Conservation (phyloP, 345 rosid genomes). For the Raphanus sativus region DNA sequence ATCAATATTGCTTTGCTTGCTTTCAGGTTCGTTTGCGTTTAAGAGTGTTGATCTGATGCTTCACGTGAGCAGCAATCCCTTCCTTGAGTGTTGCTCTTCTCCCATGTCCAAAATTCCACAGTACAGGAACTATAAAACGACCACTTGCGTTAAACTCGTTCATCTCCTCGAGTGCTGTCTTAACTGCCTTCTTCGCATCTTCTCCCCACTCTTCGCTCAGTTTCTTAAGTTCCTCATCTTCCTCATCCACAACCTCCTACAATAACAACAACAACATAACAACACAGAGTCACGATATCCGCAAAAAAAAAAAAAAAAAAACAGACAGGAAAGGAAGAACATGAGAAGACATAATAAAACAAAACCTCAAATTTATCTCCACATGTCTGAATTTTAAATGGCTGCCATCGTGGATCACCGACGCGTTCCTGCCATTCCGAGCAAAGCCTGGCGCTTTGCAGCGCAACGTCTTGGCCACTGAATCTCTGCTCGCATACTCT, state of each 20-base stretch:
- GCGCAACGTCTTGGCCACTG: too few species aligned
- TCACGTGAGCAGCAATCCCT: neutral
- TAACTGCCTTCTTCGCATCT: neutral
- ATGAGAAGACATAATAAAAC: too few species aligned
- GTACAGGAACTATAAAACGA: neutral
- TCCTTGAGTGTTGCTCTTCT: neutral
- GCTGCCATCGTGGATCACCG: neutral
- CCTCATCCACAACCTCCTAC: neutral
- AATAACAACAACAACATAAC: neutral
- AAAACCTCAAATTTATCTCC: too few species aligned
- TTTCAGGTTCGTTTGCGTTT: neutral
- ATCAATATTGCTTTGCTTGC: neutral
- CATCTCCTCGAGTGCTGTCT: neutral
- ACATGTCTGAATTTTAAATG: neutral
- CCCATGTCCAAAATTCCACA: neutral
- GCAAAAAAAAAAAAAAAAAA: too few species aligned
- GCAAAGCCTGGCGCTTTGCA: neutral
- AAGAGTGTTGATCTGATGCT: neutral
- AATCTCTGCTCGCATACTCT: neutral
- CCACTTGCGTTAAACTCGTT: neutral
- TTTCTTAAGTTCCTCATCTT: neutral
- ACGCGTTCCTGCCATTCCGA: neutral
- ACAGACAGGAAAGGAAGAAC: too few species aligned
- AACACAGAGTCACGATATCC: neutral
- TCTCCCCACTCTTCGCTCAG: neutral